These are phyloP conservation scores for Pichia sp. DNA, from an alignment of 1,139 yeast genomes.

Conservation along the genomic window DNA sequence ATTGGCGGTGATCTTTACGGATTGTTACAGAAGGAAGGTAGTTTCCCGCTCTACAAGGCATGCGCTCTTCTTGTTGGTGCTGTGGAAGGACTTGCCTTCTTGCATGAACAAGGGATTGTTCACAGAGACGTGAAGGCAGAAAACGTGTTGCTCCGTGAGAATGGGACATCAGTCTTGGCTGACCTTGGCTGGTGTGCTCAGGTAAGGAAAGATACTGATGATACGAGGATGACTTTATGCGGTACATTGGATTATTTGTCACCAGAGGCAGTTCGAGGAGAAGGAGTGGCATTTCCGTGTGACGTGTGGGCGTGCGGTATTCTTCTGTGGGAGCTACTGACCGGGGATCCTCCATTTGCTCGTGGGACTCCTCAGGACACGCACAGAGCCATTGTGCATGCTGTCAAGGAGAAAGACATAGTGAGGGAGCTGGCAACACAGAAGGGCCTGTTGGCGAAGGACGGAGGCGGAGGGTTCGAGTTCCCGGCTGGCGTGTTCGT, in stretches of 20 bases:
- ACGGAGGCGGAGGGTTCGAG: too few species aligned
- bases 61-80: constrained; percentile 46
- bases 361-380: constrained; percentile 62
- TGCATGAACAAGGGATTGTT: constrained; percentile 71
- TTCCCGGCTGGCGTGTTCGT: background rate
- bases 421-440: background rate
- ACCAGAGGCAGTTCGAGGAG: constrained; percentile 87
- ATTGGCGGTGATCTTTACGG: constrained; percentile 80
- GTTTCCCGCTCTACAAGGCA: background rate
- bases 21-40: constrained; percentile 38
- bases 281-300: constrained; percentile 34
- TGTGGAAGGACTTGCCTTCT: constrained; percentile 67
- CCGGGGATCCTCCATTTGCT: constrained; percentile 91
- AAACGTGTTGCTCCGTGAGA: constrained; percentile 60
- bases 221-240: constrained; percentile 53
- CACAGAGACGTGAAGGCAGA: constrained; percentile 95
- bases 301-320: constrained; percentile 95
- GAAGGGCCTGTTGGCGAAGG: background rate
- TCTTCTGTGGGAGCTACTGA: constrained; percentile 74
- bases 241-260: constrained; percentile 93
- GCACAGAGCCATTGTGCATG: constrained; percentile 52
- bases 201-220: background rate
- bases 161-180: constrained; percentile 70
- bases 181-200: constrained; percentile 97
- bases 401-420: background rate